Evolutionary conservation across 140 eudicot genomes (phyloP).

Genomic region (Erigeron philadelphicus): DNA sequence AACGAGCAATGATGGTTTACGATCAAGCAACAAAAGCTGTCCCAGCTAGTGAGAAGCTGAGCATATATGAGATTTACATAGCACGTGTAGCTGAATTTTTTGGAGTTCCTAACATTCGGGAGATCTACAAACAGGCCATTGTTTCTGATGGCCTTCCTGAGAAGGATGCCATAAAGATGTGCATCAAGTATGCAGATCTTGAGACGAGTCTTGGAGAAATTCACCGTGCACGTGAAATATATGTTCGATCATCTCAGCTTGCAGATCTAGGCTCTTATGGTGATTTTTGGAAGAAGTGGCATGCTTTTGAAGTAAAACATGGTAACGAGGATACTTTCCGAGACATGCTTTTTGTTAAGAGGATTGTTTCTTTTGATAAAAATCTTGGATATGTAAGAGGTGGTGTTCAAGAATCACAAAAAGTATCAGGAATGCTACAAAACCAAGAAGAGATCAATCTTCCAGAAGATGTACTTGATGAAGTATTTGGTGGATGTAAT

Average conservation of each 20-base stretch:
- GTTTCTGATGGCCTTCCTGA: slow-evolving; percentile 78
- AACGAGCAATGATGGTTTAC: slow-evolving; percentile 85
- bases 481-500: slow-evolving; percentile 63
- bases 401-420: slow-evolving; percentile 47
- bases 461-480: slow-evolving; percentile 76
- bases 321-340: slow-evolving; percentile 93
- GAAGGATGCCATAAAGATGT: slow-evolving; percentile 77
- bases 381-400: slow-evolving; percentile 70
- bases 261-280: slow-evolving; percentile 71
- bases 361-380: slow-evolving; percentile 55
- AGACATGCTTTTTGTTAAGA: slow-evolving; percentile 82
- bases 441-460: slow-evolving; percentile 79
- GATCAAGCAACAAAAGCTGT: slow-evolving; percentile 90
- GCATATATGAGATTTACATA: slow-evolving; percentile 92
- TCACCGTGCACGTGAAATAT: slow-evolving; percentile 73
- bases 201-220: slow-evolving; percentile 93
- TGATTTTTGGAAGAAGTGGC: slow-evolving; percentile 80
- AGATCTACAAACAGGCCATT: slow-evolving; percentile 85
- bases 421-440: slow-evolving; percentile 30
- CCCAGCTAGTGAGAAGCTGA: slow-evolving; percentile 66
- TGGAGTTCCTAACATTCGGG: slow-evolving; percentile 85
- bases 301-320: slow-evolving; percentile 86
- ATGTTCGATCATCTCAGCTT: slow-evolving; percentile 55
- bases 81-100: slow-evolving; percentile 94
- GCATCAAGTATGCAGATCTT: slow-evolving; percentile 83